Percentiles rank a stretch among this genome's conserved stretches.
Conservation (phyloP, 176 grass and related monocot genomes). For the Musa itinerans region DNA sequence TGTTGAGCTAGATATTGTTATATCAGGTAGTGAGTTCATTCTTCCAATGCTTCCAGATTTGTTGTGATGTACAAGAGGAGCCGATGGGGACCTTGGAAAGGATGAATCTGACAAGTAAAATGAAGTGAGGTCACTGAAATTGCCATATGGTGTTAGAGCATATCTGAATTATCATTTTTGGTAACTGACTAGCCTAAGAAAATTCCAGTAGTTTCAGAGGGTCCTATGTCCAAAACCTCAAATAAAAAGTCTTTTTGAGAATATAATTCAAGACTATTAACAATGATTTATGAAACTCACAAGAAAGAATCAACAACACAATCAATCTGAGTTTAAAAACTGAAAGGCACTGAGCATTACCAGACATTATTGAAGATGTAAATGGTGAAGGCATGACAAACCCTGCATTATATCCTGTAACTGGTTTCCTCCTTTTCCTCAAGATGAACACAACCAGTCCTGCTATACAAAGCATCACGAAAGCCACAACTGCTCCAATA, state of each 20-base stretch:
- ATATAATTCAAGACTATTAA: neutral
- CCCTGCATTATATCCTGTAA: slow-evolving; percentile 44
- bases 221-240: too few relatives aligned
- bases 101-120: slow-evolving; percentile 30
- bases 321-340: neutral
- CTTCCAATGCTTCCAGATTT: slow-evolving; percentile 31
- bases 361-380: slow-evolving; percentile 37
- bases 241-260: neutral
- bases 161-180: too few relatives aligned
- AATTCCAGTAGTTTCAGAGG: too few relatives aligned
- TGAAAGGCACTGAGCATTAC: slow-evolving; percentile 6
- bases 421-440: slow-evolving; percentile 37
- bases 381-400: slow-evolving; percentile 44
- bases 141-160: neutral
- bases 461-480: slow-evolving; percentile 45
- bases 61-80: slow-evolving; percentile 39
- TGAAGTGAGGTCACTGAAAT: slow-evolving; percentile 1
- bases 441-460: slow-evolving; percentile 34
- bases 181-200: too few relatives aligned
- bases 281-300: neutral
- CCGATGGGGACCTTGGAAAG: slow-evolving; percentile 17
- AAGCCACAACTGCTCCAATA: slow-evolving; percentile 22
- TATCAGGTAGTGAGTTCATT: slow-evolving; percentile 43
- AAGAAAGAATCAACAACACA: neutral
- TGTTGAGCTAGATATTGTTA: slow-evolving; percentile 49